Conservation (phyloP, 2,329 filamentous ascomycete genomes). For the Apiospora malaysiana region DNA sequence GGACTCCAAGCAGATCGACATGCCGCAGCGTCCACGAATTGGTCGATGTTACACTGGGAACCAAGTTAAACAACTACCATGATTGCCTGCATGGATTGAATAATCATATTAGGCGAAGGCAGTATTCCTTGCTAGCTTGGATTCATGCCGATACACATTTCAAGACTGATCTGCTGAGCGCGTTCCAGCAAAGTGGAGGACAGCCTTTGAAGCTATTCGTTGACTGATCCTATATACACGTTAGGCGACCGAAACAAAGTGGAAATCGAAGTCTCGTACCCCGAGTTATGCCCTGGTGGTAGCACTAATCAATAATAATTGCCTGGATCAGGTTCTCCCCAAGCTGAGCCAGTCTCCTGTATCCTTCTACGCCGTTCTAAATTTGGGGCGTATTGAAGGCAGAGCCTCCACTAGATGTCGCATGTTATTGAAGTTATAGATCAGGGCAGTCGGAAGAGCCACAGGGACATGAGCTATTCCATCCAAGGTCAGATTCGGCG, state of each 20-base stretch:
- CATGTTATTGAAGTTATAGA: no score
- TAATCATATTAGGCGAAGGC: conserved; percentile 5
- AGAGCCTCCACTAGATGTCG: no score
- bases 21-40: not conserved
- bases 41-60: not conserved
- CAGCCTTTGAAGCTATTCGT: not conserved
- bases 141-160: not conserved
- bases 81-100: not conserved
- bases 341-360: not conserved
- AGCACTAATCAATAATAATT: not conserved
- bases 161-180: not conserved
- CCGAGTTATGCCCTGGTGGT: not conserved
- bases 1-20: not conserved
- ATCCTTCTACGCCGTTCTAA: conserved; percentile 5
- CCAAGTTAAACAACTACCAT: not conserved
- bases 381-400: not conserved
- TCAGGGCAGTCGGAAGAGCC: no score
- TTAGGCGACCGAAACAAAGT: not conserved
- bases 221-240: not conserved
- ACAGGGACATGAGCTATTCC: no score
- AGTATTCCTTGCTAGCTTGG: conserved; percentile 1
- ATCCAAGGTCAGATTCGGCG: not conserved
- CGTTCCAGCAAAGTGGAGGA: not conserved
- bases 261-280: not conserved
- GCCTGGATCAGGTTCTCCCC: not conserved